Conservation (phyloP, 306 rosid genomes). For the Lathyrus aphaca region DNA sequence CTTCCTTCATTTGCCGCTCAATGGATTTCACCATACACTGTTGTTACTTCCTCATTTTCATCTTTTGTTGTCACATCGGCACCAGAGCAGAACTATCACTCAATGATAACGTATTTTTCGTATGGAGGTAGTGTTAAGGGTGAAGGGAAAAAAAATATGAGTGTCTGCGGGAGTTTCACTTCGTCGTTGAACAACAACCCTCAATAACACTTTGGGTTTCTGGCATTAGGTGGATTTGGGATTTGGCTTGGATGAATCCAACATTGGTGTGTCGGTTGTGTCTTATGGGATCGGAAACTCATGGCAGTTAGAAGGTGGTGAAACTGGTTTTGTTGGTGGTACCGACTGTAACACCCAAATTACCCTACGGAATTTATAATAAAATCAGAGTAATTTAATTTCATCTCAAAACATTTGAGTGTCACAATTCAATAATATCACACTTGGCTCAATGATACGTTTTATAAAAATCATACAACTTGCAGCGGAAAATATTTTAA, state of each 20-base stretch:
- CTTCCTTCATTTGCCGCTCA: no score
- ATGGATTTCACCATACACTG: no score
- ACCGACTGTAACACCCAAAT: no score
- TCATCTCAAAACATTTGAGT: no score
- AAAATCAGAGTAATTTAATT: no score
- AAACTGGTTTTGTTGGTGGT: conserved; percentile 59
- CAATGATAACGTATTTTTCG: conserved; percentile 48
- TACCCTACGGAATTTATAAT: no score
- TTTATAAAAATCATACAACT: no score
- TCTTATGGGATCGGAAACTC: no score
- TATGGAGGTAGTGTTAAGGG: conserved; percentile 46
- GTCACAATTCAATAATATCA: no score
- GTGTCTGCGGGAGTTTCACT: conserved; percentile 62
- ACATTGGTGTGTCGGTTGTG: conserved; percentile 33
- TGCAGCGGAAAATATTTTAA: no score
- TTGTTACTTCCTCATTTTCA: conserved; percentile 28
- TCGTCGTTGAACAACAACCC: conserved; percentile 58
- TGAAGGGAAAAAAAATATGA: conserved; percentile 45
- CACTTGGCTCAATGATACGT: no score
- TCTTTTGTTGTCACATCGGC: conserved; percentile 19
- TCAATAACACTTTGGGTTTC: conserved; percentile 64
- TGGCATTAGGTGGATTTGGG: conserved; percentile 82
- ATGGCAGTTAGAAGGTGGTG: conserved; percentile 55
- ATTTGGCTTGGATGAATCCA: conserved; percentile 63
- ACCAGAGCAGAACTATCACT: conserved; percentile 38